phyloP scores from a whole-genome alignment of 2,329 filamentous ascomycete genomes.

The Ophiostoma australiae region DNA sequence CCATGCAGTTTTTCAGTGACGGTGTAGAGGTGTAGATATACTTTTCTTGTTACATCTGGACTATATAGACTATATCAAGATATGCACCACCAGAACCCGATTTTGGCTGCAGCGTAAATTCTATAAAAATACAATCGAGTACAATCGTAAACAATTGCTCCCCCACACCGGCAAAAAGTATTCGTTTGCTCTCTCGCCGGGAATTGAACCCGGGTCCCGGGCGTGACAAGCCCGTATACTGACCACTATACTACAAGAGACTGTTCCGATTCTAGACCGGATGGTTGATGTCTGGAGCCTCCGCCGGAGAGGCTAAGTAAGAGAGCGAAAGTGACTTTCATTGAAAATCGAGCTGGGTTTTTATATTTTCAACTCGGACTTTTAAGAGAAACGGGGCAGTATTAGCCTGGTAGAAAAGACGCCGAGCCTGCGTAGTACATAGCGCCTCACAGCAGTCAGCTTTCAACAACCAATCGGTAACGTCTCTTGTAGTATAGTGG shows the following conservation, averaged over 20 bases:
- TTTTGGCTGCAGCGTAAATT: too few species aligned
- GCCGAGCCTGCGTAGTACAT: background rate
- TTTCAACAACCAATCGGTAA: conserved; percentile 11
- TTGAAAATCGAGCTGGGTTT: background rate
- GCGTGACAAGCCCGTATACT: conserved; percentile 18
- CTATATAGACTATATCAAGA: too few species aligned
- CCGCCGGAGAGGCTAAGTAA: background rate
- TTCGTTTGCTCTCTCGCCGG: conserved; percentile 11
- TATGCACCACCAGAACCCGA: too few species aligned
- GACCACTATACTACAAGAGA: conserved; percentile 18
- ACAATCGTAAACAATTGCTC: too few species aligned
- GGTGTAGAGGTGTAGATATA: too few species aligned
- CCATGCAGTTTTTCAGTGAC: too few species aligned
- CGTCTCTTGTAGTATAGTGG: conserved; percentile 17
- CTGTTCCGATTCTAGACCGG: conserved; percentile 3
- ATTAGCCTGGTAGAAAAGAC: background rate
- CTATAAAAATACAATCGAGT: too few species aligned
- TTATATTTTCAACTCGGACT: background rate
- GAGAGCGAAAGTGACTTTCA: too few species aligned
- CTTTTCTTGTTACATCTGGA: too few species aligned
- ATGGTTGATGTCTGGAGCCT: background rate
- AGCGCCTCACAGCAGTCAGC: background rate
- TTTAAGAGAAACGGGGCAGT: background rate
- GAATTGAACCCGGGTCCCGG: conserved; percentile 18
- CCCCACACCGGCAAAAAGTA: too few species aligned